These are phyloP conservation scores for Batkoa obscura DNA, from an alignment of 371 early-diverging fungal species.

Conservation along the genomic window DNA sequence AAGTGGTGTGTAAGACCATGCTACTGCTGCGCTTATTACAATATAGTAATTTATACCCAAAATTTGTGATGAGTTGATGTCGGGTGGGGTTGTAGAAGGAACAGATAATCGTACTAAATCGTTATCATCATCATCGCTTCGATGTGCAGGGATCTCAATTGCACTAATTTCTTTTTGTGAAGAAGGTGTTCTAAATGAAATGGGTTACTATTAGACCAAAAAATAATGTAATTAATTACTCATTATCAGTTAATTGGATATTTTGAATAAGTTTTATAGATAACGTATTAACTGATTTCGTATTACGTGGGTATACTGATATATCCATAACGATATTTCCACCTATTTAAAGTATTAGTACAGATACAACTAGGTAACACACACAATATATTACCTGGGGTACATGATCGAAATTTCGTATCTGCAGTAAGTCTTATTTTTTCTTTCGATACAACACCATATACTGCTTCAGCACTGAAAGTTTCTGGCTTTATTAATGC, in stretches of 20 bases:
- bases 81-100: slow-evolving; percentile 2
- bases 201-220: neutral
- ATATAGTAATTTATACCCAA: neutral
- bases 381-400: neutral
- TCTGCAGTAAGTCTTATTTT: neutral
- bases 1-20: slow-evolving; percentile 2
- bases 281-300: neutral
- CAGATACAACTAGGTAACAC: neutral
- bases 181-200: neutral
- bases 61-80: neutral
- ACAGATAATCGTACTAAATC: neutral
- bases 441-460: neutral
- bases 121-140: neutral
- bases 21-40: neutral
- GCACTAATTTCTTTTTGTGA: neutral
- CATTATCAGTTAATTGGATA: no score
- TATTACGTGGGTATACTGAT: neutral
- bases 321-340: slow-evolving; percentile 1
- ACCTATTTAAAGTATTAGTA: neutral
- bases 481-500: neutral
- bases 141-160: neutral
- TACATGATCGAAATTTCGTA: neutral
- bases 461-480: neutral
- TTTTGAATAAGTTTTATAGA: neutral
- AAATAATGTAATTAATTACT: neutral